Base-by-base conservation (phyloP, 2,329 filamentous ascomycete species). In the Pezicula carpinea region DNA sequence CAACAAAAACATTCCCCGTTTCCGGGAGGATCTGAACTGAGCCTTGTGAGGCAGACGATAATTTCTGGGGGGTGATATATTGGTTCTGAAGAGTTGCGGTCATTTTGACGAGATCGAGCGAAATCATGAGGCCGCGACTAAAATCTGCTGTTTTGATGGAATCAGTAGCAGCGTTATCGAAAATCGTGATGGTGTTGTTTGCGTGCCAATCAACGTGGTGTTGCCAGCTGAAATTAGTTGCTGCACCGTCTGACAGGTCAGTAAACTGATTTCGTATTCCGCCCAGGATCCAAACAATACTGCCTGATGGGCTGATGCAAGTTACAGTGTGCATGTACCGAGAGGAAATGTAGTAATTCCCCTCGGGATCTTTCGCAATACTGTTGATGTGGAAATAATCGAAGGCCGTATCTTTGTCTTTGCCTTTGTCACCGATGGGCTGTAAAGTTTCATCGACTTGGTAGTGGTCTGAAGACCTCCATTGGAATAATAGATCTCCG, bases 401-500 rank as follows among this genome's bases (percentile, higher is more conserved):
- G 74, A 56, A 76, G 8, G 40, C 41, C 6, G 23, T 23, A 17
- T 38, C 43, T 19, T 36, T 23, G 6, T 8, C 19, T 36, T 15
- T 41, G 7, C 29, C 32, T 40, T 23, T 32, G 22, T 23, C 14
- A 34, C 35, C 44, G 31, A 38, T 33, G 17, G 26, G 44, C 8
- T 40, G 18, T 18, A 23, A 46, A 22, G 35, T 39, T 22, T 46
- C 44, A 6, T 21, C 21, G n/a, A 46, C 14, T 14, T 38, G n/a
- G 34, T 39, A 38, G 36, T 46, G 44, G 7, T 46, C 26, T 13
- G 44, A 40, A 31, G 64, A 66, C 14, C 67, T 64, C 70, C 75
- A 78, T 50, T 76, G 69, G 48, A 76, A 77, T 6, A 77, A 40
- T 21, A 76, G 58, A 32, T 65, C 59, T 21, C 71, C 69, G 4